Percentiles rank a stretch among this genome's conserved stretches.
Evolutionary conservation across 1,284 basidiomycete genomes (phyloP).

Genomic region (Chiua sp.): DNA sequence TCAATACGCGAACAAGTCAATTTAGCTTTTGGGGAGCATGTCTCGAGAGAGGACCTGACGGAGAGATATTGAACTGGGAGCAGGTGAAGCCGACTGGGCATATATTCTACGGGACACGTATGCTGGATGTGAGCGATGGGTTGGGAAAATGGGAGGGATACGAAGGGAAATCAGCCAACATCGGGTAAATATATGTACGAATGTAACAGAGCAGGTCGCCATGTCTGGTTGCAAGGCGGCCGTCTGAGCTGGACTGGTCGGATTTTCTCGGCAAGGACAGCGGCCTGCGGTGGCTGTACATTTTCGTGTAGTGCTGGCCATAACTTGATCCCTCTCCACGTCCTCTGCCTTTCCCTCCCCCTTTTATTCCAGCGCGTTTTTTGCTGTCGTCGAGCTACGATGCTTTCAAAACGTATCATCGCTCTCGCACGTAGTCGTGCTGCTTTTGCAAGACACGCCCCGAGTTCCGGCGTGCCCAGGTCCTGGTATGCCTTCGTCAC

Average conservation of each 20-base stretch:
- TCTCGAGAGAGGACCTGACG: conserved; percentile 53
- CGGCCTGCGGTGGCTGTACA: conserved; percentile 27
- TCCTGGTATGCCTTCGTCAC: conserved; percentile 52
- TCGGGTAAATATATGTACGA: neutral
- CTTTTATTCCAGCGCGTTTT: neutral
- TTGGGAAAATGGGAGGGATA: conserved; percentile 70
- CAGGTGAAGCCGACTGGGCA: conserved; percentile 61
- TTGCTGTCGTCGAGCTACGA: conserved; percentile 31
- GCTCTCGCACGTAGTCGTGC: conserved; percentile 67
- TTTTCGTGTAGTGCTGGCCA: neutral
- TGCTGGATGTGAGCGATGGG: conserved; percentile 59
- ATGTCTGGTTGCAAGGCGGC: neutral
- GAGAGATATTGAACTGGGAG: conserved; percentile 55
- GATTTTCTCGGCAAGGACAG: conserved; percentile 13
- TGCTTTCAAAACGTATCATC: conserved; percentile 77
- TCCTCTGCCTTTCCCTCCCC: neutral
- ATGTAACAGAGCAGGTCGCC: no score
- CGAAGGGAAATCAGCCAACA: conserved; percentile 45
- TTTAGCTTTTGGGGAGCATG: conserved; percentile 63
- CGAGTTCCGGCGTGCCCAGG: conserved; percentile 48
- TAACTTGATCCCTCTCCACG: no score
- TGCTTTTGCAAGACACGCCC: conserved; percentile 45
- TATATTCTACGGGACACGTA: conserved; percentile 66
- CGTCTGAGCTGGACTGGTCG: neutral
- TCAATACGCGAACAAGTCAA: conserved; percentile 49